phyloP scores from a whole-genome alignment of 192 early-diverging fungal species.

The Coemansia sp. region DNA sequence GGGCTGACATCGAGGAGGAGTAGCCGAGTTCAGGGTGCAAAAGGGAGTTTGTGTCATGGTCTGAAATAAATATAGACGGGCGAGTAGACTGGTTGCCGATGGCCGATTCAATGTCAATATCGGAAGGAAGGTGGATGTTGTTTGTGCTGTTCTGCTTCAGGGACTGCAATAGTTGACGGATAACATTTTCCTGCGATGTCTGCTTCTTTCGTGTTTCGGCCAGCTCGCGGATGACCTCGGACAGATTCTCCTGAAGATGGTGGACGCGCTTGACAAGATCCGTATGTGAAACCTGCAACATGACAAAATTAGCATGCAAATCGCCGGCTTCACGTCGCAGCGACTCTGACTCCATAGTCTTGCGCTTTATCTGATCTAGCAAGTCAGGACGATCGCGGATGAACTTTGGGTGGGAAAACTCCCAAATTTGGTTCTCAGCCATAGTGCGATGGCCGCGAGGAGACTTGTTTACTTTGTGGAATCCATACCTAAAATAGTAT shows the following conservation, averaged over 20 bases:
- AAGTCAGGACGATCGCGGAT: constrained; percentile 74
- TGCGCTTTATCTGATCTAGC: constrained; percentile 90
- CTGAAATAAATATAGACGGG: constrained; percentile 55
- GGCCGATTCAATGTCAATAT: constrained; percentile 50
- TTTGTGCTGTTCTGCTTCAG: constrained; percentile 41
- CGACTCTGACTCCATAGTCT: constrained; percentile 84
- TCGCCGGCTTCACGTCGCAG: constrained; percentile 76
- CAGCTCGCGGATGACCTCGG: constrained; percentile 73
- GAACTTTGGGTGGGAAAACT: constrained; percentile 85
- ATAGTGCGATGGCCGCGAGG: constrained; percentile 80
- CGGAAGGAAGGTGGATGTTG: constrained; percentile 32
- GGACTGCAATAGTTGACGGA: constrained; percentile 66
- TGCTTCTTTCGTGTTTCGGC: constrained; percentile 73
- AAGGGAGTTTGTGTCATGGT: constrained; percentile 56
- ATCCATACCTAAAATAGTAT: constrained; percentile 61
- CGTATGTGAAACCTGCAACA: constrained; percentile 76
- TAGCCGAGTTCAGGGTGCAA: constrained; percentile 51
- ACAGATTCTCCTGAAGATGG: constrained; percentile 74
- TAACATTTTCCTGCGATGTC: constrained; percentile 64
- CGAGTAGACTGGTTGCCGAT: constrained; percentile 48
- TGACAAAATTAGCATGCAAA: constrained; percentile 71
- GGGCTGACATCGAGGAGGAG: constrained; percentile 47
- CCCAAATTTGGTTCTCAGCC: constrained; percentile 92
- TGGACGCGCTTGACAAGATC: constrained; percentile 75
- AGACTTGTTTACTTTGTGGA: constrained; percentile 93